Conservation (phyloP, 176 grass and related monocot genomes). For the Saccharum spontaneum region DNA sequence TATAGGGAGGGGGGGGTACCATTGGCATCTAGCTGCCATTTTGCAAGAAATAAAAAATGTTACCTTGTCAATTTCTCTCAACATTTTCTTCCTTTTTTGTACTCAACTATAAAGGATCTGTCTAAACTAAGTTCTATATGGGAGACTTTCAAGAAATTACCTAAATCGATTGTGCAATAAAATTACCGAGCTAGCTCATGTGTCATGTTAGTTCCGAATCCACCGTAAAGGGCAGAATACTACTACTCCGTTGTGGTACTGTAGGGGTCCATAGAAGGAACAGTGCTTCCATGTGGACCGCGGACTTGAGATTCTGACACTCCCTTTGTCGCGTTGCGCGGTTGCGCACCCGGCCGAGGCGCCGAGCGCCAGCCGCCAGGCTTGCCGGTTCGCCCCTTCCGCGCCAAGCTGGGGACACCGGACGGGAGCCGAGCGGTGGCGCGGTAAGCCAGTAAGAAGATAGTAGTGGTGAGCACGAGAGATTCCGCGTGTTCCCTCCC, state of each 20-base stretch:
- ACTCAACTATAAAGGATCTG: no score
- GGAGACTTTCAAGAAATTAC: background rate
- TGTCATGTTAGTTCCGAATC: background rate
- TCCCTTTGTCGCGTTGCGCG: constrained; percentile 26
- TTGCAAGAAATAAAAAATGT: no score
- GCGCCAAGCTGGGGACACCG: background rate
- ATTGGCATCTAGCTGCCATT: no score
- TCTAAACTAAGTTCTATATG: no score
- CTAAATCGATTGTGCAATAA: no score
- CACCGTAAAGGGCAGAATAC: background rate
- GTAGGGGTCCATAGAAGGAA: constrained; percentile 11
- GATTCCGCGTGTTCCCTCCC: constrained; percentile 40
- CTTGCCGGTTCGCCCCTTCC: constrained; percentile 32
- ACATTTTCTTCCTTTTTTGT: no score
- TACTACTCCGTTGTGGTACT: background rate
- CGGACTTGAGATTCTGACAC: constrained; percentile 20
- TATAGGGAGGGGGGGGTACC: no score
- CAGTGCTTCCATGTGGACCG: constrained; percentile 29
- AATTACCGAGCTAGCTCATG: no score
- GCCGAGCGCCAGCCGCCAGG: background rate
- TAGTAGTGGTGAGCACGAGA: constrained; percentile 34
- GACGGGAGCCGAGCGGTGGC: background rate
- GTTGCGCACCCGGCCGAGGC: background rate
- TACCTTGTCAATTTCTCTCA: no score
- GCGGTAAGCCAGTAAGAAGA: background rate